These are phyloP conservation scores for Planoprotostelium fungivorum DNA, from an alignment of 78 protist species.

Conservation along the genomic window DNA sequence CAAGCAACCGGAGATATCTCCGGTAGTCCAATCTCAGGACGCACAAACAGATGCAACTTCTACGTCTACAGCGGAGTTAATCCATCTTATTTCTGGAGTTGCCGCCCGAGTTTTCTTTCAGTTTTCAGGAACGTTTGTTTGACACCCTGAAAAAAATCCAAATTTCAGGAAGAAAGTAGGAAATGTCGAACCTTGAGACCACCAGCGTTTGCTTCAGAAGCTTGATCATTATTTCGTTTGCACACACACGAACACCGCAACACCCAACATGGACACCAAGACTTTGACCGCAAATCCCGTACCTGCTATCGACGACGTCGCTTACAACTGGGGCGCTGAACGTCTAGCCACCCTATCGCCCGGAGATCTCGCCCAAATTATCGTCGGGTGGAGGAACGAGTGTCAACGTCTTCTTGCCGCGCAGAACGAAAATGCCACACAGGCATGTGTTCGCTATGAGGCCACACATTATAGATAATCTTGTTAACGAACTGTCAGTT, in stretches of 20 bases:
- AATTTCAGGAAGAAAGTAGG: conserved; percentile 1
- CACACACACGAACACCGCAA: not conserved
- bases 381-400: not conserved
- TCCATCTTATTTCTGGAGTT: too few relatives aligned
- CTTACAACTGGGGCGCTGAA: too few relatives aligned
- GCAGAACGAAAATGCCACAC: not conserved
- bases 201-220: not conserved
- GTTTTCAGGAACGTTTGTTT: too few relatives aligned
- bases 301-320: too few relatives aligned
- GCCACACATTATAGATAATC: not conserved
- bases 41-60: too few relatives aligned
- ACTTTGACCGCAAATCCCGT: too few relatives aligned
- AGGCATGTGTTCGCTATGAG: not conserved
- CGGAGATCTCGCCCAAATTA: not conserved
- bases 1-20: too few relatives aligned
- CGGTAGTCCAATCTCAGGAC: too few relatives aligned
- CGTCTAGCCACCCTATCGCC: not conserved
- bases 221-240: not conserved
- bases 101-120: too few relatives aligned
- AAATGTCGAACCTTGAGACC: not conserved
- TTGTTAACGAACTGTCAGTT: not conserved
- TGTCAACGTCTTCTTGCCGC: conserved; percentile 2
- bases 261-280: too few relatives aligned
- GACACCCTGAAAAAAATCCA: not conserved
- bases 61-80: too few relatives aligned